Evolutionary conservation across 1,284 basidiomycete species (phyloP).

Genomic region (Sanguinoderma infundibulare): DNA sequence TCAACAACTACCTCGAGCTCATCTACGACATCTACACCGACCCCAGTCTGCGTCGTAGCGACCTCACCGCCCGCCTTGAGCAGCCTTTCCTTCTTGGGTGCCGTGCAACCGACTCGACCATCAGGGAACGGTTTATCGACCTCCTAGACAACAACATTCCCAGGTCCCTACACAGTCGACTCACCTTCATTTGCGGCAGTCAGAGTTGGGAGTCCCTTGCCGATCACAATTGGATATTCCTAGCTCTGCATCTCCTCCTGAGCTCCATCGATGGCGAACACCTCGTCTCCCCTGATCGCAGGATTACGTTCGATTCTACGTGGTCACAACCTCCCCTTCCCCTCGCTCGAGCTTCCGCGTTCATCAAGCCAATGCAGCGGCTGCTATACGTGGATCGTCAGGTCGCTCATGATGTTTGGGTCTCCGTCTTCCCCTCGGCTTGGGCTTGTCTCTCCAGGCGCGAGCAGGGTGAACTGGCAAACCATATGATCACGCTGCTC

Average conservation of each 20-base stretch:
- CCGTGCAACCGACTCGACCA: constrained; percentile 77
- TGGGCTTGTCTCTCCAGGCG: constrained; percentile 88
- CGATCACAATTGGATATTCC: constrained; percentile 95
- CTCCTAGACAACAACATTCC: constrained; percentile 91
- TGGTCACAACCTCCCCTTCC: constrained; percentile 41
- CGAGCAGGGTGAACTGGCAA: constrained; percentile 89
- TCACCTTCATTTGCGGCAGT: constrained; percentile 92
- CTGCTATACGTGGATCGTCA: constrained; percentile 84
- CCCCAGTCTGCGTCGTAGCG: constrained; percentile 84
- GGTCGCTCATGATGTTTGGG: constrained; percentile 86
- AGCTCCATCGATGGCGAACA: constrained; percentile 80
- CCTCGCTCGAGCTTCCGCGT: constrained; percentile 55
- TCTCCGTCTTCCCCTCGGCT: constrained; percentile 87
- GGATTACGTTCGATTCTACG: constrained; percentile 36
- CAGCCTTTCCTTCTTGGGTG: constrained; percentile 94
- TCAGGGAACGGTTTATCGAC: constrained; percentile 90
- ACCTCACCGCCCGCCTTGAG: constrained; percentile 93
- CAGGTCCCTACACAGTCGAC: constrained; percentile 77
- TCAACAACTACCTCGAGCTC: constrained; percentile 87
- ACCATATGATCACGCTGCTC: constrained; percentile 89
- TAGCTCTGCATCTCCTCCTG: constrained; percentile 90
- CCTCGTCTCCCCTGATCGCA: constrained; percentile 40
- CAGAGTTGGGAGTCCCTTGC: constrained; percentile 96
- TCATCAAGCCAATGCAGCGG: constrained; percentile 82
- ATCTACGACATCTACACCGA: constrained; percentile 96